phyloP scores from a whole-genome alignment of 345 rosid genomes.

The Mangifera indica region DNA sequence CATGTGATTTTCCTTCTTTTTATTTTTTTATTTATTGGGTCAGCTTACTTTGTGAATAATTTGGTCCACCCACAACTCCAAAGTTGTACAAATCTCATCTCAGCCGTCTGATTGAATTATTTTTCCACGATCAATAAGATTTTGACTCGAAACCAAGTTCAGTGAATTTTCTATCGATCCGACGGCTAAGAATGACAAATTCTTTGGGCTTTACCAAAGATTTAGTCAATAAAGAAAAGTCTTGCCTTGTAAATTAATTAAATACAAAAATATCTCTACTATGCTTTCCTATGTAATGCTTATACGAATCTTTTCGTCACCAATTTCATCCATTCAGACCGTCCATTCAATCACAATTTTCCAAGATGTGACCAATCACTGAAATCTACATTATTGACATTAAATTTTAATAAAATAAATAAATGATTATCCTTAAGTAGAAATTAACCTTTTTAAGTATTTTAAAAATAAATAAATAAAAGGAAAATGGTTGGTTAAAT shows the following conservation, averaged over 20 bases:
- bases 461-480: too few relatives aligned
- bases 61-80: conserved; percentile 17
- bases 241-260: conserved; percentile 1
- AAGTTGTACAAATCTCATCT: neutral
- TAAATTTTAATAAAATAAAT: too few relatives aligned
- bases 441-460: too few relatives aligned
- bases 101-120: neutral
- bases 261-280: neutral
- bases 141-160: conserved; percentile 20
- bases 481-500: neutral
- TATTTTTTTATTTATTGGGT: neutral
- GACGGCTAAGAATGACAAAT: conserved; percentile 19
- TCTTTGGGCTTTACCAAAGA: neutral
- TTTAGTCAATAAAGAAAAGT: conserved; percentile 18
- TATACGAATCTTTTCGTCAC: neutral
- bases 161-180: conserved; percentile 15
- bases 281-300: neutral
- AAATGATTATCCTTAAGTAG: too few relatives aligned
- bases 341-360: conserved; percentile 1
- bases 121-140: conserved; percentile 10
- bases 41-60: neutral
- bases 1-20: conserved; percentile 11
- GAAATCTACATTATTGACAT: neutral
- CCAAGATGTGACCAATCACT: neutral
- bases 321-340: too few relatives aligned